phyloP scores from a whole-genome alignment of 2,329 filamentous ascomycete genomes.

The Curvularia sp. region DNA sequence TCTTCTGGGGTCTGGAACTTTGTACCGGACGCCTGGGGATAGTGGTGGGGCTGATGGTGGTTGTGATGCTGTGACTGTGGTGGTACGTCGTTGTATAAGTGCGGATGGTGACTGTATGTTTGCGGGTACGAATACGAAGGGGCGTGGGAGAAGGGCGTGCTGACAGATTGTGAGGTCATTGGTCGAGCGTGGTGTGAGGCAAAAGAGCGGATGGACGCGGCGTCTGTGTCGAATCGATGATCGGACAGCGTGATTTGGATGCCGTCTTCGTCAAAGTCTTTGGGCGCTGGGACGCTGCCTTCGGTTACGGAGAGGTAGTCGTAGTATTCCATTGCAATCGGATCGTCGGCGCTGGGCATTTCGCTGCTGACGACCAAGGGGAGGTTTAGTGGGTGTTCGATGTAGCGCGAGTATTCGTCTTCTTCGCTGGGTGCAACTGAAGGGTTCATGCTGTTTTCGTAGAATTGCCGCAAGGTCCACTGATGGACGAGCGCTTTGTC shows the following conservation, averaged over 20 bases:
- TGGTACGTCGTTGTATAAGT: constrained; percentile 20
- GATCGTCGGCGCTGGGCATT: constrained; percentile 59
- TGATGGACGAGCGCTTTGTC: constrained; percentile 85
- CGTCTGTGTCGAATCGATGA: constrained; percentile 34
- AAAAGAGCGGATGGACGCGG: constrained; percentile 35
- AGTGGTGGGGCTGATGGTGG: constrained; percentile 13
- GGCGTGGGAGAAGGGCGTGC: constrained; percentile 45
- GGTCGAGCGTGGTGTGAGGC: constrained; percentile 28
- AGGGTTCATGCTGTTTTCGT: constrained; percentile 85
- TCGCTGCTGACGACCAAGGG: constrained; percentile 80
- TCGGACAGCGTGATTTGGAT: constrained; percentile 24
- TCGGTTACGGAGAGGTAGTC: constrained; percentile 73
- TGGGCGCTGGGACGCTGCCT: constrained; percentile 23
- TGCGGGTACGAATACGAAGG: constrained; percentile 35
- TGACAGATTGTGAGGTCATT: constrained; percentile 35
- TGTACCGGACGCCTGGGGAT: constrained; percentile 17
- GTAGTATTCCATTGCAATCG: constrained; percentile 70
- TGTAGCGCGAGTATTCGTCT: constrained; percentile 86
- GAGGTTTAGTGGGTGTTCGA: constrained; percentile 85
- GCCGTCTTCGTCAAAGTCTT: constrained; percentile 29
- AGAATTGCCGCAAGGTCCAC: constrained; percentile 86
- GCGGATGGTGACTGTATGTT: constrained; percentile 25
- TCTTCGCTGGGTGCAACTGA: constrained; percentile 77
- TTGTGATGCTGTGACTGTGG: neutral
- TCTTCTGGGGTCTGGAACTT: constrained; percentile 64